Evolutionary conservation across 225 moss, liverwort and hornwort species (phyloP), one percentile per base, ranked within the genome.

Genomic region (Physcomitrellopsis africana): DNA sequence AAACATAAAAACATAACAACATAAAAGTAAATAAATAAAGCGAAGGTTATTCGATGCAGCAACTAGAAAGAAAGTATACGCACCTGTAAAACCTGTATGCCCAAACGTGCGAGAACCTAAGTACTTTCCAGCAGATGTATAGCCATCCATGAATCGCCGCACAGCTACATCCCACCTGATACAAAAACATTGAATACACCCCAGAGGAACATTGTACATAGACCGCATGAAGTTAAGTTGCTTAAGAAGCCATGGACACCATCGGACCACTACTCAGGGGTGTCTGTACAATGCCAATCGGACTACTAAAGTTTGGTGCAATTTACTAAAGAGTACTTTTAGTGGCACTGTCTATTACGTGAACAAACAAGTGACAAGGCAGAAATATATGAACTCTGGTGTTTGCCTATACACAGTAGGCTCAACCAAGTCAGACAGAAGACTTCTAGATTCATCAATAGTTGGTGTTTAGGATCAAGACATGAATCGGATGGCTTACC

Each of bases 71-170:
- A 24, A 24, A 24, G 41, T 22, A 16, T 15, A 26, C 43, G 44
- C 23, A 89, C 92, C 92, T 80, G 92, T 92, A 53, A 92, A 88
- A 69, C 92, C 92, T 60, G 92, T 92, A 73, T 92, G 92, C 71
- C 92, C 92, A 71, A 92, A 92, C 67, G 92, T 92, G 47, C 79
- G 82, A 22, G 90, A 83, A 49, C 90, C 90, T 56, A 92, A 75
- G 69, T 84, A 90, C 32, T 83, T 84, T 72, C 92, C 92, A 76
- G 92, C 90, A 67, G 92, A 86, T 70, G 86, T 88, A 42, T 88
- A 92, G 15, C 92, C 92, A 76, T 88, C 86, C 48, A 90, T 65
- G 19, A 78, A 80, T 76, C 85, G 90, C 73, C 92, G 90, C 88
- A 83, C 78, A 60, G 92, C 88, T 67, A 90, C 85, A 76, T 90